phyloP scores from a whole-genome alignment of 2,329 filamentous ascomycete genomes.

The Phyllosticta capitalensis region DNA sequence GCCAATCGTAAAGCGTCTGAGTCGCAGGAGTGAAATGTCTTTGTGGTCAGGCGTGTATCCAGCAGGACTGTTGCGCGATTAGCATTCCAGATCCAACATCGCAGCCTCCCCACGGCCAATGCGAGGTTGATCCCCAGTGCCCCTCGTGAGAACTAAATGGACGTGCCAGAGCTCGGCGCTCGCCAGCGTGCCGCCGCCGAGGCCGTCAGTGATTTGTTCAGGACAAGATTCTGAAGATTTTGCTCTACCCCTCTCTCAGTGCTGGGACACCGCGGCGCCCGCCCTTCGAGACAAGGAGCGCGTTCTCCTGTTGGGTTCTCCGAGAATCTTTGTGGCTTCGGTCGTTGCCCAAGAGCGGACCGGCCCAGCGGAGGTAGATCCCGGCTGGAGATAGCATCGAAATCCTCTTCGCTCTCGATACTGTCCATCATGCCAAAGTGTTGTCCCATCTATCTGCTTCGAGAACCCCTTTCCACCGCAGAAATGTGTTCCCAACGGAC shows the following conservation, averaged over 20 bases:
- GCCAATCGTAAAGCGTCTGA: conserved; percentile 69
- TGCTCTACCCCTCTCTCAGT: neutral
- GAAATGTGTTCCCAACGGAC: neutral
- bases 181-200: neutral
- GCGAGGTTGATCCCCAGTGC: too few relatives aligned
- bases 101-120: neutral
- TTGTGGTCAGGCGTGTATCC: conserved; percentile 65
- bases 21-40: conserved; percentile 70
- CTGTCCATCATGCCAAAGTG: neutral
- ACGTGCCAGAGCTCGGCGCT: neutral
- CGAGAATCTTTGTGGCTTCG: neutral
- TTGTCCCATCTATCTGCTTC: neutral
- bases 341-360: neutral
- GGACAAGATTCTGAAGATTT: neutral
- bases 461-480: too few relatives aligned
- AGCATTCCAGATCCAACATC: neutral
- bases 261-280: neutral
- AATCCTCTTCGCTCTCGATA: neutral
- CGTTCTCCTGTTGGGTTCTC: neutral
- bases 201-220: neutral
- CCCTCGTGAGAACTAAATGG: neutral
- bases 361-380: neutral
- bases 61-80: conserved; percentile 34
- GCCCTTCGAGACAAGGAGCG: neutral
- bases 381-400: neutral